Evolutionary conservation across 129 eudicot species (phyloP).

Genomic region (Tagetes erecta): DNA sequence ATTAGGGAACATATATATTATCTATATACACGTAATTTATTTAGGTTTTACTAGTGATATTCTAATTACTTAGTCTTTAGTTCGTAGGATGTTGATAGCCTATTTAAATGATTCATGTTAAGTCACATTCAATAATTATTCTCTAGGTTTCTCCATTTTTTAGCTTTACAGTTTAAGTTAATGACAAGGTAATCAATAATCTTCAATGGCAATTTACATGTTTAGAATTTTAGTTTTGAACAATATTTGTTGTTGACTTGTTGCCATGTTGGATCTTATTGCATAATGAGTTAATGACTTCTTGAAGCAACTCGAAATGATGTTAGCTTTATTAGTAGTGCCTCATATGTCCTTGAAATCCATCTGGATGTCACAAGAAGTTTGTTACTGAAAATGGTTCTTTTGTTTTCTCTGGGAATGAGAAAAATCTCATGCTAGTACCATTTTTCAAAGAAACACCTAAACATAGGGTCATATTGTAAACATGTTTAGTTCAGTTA

Average conservation of each 20-base stretch:
- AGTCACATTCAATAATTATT: background rate
- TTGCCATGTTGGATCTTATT: background rate
- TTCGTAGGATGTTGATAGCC: background rate
- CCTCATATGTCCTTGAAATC: background rate
- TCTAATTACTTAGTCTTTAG: slow-evolving; percentile 4
- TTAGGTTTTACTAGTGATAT: background rate
- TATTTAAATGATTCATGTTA: background rate
- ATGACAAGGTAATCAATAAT: background rate
- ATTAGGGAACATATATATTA: background rate
- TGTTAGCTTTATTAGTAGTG: background rate
- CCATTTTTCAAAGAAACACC: background rate
- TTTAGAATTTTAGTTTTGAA: background rate
- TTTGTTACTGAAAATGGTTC: slow-evolving; percentile 4
- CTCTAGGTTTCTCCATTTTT: background rate
- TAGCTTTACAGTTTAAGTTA: background rate
- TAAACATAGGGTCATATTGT: background rate
- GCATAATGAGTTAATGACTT: background rate
- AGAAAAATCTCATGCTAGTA: background rate
- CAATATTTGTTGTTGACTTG: background rate
- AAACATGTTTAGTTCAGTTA: background rate
- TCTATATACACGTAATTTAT: background rate
- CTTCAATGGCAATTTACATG: background rate
- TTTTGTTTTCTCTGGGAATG: slow-evolving; percentile 3
- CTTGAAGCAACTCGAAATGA: slow-evolving; percentile 4
- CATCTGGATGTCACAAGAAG: background rate